Evolutionary conservation across 441 rosid genomes (phyloP), one percentile per base, ranked within the genome.

Genomic region (Gossypium gossypioides): DNA sequence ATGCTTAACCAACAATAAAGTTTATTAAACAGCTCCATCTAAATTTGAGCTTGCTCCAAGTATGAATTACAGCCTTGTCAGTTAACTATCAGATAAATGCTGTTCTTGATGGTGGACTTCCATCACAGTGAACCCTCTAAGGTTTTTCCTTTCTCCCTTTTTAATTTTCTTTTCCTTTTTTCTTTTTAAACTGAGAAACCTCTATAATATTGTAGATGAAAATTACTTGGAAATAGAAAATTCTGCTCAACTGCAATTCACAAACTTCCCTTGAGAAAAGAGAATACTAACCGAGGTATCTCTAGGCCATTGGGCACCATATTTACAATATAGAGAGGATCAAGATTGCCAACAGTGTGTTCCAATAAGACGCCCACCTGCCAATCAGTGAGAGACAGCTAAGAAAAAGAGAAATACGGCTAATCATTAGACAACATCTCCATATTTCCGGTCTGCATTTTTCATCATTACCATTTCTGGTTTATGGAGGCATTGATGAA

Each of bases 281-380:
- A 51, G 42, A 46, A 52, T 42, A 85, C 94, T 89, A 75, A 96
- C 98, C 93, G 90, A 77, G 97, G 99, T 82, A 96, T 96, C 81
- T 96, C 96, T 86, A 96, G 79, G 71, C 99, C 99, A 83, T 90
- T 91, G 65, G 98, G 99, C 78, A 96, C 96, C 91, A 86, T 87
- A 79, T 93, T 96, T 82, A 96, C 98, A 69, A 96, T 96, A 80
- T 91, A 89, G 34, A 93, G 86, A 73, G 98, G 99, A 80, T 96
- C 97, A 15, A 93, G 97, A 85, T 93, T 90, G 74, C 98, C 98
- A 71, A 96, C 97, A 6, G 99, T 96, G 85, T 96, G 99, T 84
- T 96, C 99, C 81, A 96, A 83, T 83, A 93, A 73, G 75, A 93
- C 81, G 34, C 99, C 98, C 18, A 96, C 99, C 99, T 94, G 83